Base-by-base conservation (phyloP, 148 eudicot species). In the Arbutus unedo region DNA sequence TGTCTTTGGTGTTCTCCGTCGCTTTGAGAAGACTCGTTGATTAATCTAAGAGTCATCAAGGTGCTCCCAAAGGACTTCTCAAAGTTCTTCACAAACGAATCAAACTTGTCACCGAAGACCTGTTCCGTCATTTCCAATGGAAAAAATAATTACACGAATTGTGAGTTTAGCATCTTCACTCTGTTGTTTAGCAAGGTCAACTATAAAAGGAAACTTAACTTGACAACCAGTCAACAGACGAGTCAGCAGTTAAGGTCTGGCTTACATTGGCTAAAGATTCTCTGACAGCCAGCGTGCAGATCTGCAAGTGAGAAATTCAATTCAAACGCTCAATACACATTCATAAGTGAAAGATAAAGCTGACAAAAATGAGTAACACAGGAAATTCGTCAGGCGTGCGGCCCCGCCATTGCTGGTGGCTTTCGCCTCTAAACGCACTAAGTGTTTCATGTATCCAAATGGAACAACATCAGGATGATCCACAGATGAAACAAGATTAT, bases 211-310 rank as follows among this genome's bases (percentile, higher is more conserved):
- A 79, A 74, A 83, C 77, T 60, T 72, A 50, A 78, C 64, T 62
- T 59, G 68, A 77, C 80, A 84, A 79, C 73, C 68, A 83, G 49
- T 51, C 73, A 83, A 73, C 6, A 76, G 56, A 75, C 18, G 77
- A 82, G 79, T 59, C 82, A 48, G n/a, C 47, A 76, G 84, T 56
- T 80, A 51, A 81, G 73, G 74, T 62, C 18, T 62, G 74, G 85
- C 98, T 93, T 91, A 96, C 99, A 93, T 92, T 90, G 82, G 88
- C 90, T 84, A 96, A 85, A 74, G 99, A 93, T 83, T 94, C 95
- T 84, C 92, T 85, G 67, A 96, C 97, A 25, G 99, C 98, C 79
- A 89, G 87, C 73, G 89, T 84, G 88, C 97, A 96, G 47, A 94
- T 91, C 99, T 96, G 95, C 89, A 84, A 81, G 49, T 11, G 56